Evolutionary conservation across 2,329 filamentous ascomycete genomes (phyloP).

Genomic region (Aspergillus awamori): DNA sequence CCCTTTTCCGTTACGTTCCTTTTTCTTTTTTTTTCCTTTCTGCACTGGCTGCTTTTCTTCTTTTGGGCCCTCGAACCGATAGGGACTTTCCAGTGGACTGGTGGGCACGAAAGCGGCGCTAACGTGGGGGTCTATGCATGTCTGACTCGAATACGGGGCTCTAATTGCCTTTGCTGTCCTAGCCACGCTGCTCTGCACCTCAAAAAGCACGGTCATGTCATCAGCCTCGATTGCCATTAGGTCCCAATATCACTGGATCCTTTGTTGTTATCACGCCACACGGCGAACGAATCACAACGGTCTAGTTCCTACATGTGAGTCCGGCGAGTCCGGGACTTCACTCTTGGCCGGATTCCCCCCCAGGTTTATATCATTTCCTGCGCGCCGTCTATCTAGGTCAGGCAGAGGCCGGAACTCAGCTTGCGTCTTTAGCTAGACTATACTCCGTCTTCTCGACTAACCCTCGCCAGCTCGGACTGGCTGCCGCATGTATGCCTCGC

Average conservation of each 20-base stretch:
- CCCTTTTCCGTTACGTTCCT: not conserved
- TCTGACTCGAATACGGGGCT: slow-evolving; percentile 12
- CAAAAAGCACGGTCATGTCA: not conserved
- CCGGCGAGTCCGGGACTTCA: not conserved
- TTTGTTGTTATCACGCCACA: not conserved
- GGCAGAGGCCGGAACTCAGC: not conserved
- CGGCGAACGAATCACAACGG: not conserved
- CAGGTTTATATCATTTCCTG: slow-evolving; percentile 3
- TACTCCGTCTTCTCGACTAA: not conserved
- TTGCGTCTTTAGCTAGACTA: not conserved
- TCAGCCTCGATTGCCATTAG: not conserved
- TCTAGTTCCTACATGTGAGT: not conserved
- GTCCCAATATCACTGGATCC: not conserved
- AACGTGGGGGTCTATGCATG: slow-evolving; percentile 4
- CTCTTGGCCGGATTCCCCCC: not conserved
- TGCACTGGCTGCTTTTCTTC: not conserved
- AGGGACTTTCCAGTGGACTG: not conserved
- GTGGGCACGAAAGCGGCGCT: slow-evolving; percentile 4
- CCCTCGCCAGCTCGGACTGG: slow-evolving; percentile 5
- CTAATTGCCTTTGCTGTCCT: not conserved
- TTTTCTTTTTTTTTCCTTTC: not conserved
- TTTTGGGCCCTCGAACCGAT: not conserved
- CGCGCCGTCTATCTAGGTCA: not conserved
- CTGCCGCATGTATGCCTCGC: slow-evolving; percentile 5
- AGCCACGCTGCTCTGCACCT: not conserved